Conservation (phyloP, 495 filamentous ascomycete species). For the Podospora pseudocomata region DNA sequence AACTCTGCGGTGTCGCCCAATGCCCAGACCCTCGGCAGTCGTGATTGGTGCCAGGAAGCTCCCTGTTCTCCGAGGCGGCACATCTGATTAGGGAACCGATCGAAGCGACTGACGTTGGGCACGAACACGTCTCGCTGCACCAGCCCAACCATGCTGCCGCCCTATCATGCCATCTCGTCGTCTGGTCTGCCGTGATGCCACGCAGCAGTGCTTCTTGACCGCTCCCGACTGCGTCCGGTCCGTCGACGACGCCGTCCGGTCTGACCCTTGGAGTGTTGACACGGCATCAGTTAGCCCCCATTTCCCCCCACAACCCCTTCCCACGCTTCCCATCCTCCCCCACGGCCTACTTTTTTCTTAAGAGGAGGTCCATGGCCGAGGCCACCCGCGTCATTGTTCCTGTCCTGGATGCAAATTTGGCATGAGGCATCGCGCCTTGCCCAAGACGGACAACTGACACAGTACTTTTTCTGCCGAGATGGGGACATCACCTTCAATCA, state of each 20-base stretch:
- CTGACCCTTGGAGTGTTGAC: constrained; percentile 13
- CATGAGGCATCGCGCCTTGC: constrained; percentile 12
- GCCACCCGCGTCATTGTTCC: constrained; percentile 4
- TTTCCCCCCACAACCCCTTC: constrained; percentile 5
- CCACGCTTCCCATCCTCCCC: not conserved
- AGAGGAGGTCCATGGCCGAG: constrained; percentile 7
- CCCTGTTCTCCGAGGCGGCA: constrained; percentile 18
- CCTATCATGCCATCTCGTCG: constrained; percentile 6
- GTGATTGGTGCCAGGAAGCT: constrained; percentile 31
- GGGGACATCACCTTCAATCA: not conserved
- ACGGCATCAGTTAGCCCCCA: constrained; percentile 10
- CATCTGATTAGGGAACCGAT: constrained; percentile 22
- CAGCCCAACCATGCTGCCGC: constrained; percentile 5
- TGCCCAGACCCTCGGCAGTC: constrained; percentile 11
- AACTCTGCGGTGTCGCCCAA: constrained; percentile 29
- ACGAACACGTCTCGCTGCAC: constrained; percentile 25
- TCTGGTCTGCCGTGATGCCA: constrained; percentile 15
- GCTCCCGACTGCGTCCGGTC: constrained; percentile 1
- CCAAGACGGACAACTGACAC: constrained; percentile 5
- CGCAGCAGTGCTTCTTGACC: constrained; percentile 12
- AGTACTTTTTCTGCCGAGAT: constrained; percentile 11
- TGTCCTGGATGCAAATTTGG: constrained; percentile 14
- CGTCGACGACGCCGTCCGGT: not conserved
- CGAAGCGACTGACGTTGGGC: constrained; percentile 22
- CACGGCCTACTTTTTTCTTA: constrained; percentile 12